A percentile compares a stretch with the other conserved stretches of the same genome.
Conservation (phyloP, 495 filamentous ascomycete species). For the Aspergillus sclerotiicarbonarius region DNA sequence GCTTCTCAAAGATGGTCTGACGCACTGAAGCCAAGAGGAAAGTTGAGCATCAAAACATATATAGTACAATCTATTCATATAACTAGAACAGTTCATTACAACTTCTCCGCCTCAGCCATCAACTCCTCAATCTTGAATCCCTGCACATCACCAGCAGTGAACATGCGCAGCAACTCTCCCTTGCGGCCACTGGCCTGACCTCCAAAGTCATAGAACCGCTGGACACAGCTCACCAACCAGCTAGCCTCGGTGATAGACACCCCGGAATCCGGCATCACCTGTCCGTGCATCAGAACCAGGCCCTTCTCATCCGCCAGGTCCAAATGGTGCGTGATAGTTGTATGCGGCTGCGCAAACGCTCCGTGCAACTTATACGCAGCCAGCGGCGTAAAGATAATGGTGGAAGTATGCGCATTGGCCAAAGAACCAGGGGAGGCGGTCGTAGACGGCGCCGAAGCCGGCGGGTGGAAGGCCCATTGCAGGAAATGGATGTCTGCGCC, state of each 20-base stretch:
- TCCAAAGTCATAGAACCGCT: slow-evolving; percentile 83
- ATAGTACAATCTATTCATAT: slow-evolving; percentile 1
- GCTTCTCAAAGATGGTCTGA: no score
- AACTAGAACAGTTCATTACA: slow-evolving; percentile 17
- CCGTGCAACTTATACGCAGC: slow-evolving; percentile 90
- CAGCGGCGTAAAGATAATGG: slow-evolving; percentile 88
- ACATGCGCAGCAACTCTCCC: slow-evolving; percentile 73
- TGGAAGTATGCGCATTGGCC: slow-evolving; percentile 60
- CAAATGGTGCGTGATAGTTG: slow-evolving; percentile 84
- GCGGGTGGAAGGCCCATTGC: slow-evolving; percentile 77
- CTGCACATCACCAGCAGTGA: slow-evolving; percentile 67
- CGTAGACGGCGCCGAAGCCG: slow-evolving; percentile 68
- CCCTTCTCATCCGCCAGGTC: slow-evolving; percentile 72
- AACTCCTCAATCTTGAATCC: slow-evolving; percentile 80
- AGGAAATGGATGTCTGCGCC: slow-evolving; percentile 49
- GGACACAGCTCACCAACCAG: slow-evolving; percentile 90
- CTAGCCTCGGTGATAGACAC: slow-evolving; percentile 75
- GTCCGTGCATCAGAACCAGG: slow-evolving; percentile 80
- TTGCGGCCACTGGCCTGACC: slow-evolving; percentile 52
- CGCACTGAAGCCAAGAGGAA: not conserved
- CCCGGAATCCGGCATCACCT: slow-evolving; percentile 72
- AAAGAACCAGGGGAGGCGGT: slow-evolving; percentile 16
- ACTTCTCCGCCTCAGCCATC: slow-evolving; percentile 81
- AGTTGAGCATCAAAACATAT: not conserved
- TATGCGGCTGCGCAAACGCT: slow-evolving; percentile 85